Evolutionary conservation across 768 basidiomycete species (phyloP).

Genomic region (Pisolithus albus): DNA sequence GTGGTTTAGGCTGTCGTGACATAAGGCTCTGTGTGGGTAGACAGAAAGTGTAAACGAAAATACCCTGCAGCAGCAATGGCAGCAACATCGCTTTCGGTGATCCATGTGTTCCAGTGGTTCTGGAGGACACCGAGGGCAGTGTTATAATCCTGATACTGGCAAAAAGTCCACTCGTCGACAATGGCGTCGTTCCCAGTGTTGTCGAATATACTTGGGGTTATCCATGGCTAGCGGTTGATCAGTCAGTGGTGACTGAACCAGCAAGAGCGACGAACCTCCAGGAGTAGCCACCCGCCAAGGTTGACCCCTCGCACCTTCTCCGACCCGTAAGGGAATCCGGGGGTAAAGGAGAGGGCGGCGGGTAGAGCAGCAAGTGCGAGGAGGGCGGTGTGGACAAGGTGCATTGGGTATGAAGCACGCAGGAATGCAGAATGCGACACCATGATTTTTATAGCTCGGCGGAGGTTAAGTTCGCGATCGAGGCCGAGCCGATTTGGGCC

Average conservation of each 20-base stretch:
- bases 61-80: constrained; percentile 73
- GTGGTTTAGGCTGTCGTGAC: constrained; percentile 60
- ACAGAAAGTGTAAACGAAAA: constrained; percentile 2
- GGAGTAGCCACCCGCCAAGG: constrained; percentile 61
- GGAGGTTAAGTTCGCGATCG: background rate
- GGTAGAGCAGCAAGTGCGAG: constrained; percentile 23
- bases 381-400: constrained; percentile 13
- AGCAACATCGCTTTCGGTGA: constrained; percentile 74
- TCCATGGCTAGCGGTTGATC: constrained; percentile 58
- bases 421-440: constrained; percentile 22
- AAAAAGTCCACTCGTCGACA: constrained; percentile 77
- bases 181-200: constrained; percentile 46
- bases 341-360: constrained; percentile 31
- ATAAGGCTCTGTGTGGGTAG: constrained; percentile 2
- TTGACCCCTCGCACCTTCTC: constrained; percentile 78
- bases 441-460: background rate
- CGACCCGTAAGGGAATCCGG: constrained; percentile 67
- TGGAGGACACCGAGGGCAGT: constrained; percentile 47
- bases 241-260: constrained; percentile 27
- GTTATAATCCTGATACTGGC: constrained; percentile 47
- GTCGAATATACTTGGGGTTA: constrained; percentile 68
- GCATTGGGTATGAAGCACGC: constrained; percentile 42
- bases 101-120: constrained; percentile 78
- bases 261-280: constrained; percentile 35
- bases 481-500: background rate